A percentile compares a stretch with the other conserved stretches of the same genome.
Evolutionary conservation across 768 basidiomycete genomes (phyloP).

Genomic region (Sarcodon sp.): DNA sequence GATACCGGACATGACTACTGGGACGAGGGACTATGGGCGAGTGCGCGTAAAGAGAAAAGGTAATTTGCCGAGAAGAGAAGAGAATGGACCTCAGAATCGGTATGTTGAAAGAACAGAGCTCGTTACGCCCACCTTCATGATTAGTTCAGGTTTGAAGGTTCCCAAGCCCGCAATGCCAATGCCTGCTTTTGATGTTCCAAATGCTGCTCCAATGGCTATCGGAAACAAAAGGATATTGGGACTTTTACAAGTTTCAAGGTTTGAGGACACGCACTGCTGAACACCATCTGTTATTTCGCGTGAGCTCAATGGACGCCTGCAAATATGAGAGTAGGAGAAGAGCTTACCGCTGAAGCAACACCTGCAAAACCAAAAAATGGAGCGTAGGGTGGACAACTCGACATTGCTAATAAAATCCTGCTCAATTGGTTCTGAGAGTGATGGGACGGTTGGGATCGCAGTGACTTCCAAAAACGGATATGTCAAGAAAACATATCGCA

Average conservation of each 20-base stretch:
- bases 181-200: constrained; percentile 92
- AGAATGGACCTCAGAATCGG: background rate
- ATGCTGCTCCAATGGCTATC: constrained; percentile 85
- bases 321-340: constrained; percentile 2
- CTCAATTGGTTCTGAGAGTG: background rate
- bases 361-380: constrained; percentile 98
- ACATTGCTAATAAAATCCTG: constrained; percentile 12
- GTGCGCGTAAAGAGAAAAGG: background rate
- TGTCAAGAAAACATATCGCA: too few species aligned
- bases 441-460: too few species aligned
- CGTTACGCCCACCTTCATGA: constrained; percentile 77
- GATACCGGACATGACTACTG: constrained; percentile 97
- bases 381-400: constrained; percentile 83
- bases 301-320: background rate
- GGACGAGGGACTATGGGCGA: constrained; percentile 66
- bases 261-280: constrained; percentile 63
- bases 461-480: too few species aligned
- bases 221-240: background rate
- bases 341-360: constrained; percentile 79
- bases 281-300: constrained; percentile 66
- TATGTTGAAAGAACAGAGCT: background rate
- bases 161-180: constrained; percentile 95
- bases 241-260: background rate
- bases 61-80: background rate
- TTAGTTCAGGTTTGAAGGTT: constrained; percentile 87